Evolutionary conservation across 2,329 filamentous ascomycete species (phyloP), one percentile per base, ranked within the genome.

Genomic region (Dissoconium aciculare): DNA sequence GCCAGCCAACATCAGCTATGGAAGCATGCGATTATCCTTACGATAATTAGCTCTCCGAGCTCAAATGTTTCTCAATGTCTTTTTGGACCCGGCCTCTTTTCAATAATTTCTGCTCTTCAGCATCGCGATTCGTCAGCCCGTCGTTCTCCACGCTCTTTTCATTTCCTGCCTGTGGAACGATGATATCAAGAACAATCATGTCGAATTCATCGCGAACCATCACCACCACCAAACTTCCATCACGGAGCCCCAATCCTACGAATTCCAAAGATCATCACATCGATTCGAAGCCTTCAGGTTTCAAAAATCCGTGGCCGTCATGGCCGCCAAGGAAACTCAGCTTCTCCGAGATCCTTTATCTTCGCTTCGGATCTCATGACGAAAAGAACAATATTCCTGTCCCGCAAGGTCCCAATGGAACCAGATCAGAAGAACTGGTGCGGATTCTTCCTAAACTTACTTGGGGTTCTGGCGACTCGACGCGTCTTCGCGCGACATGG

Each of bases 301-400:
- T 66, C 50, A 51, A 46, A 15, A 67, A 67, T 37, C 63, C 63
- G 10, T 67, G 63, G 63, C 57, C 60, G 12, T 66, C 62, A 3
- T 43, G 39, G 21, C 39, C 40, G 6, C 44, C 44, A 14, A 38
- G 43, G 3, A 39, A 45, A 11, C 23, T 55, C 21, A 32, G 36
- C 12, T 34, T 19, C 1, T 12, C 41, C 4, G 36, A 47, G 1
- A 33, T 50, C 5, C 32, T 64, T 17, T 48, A 55, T 15, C 46
- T 49, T 5, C 52, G 57, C 6, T 55, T 62, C 33, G 47, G 51
- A 16, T 51, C 31, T 4, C 32, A 44, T 34, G 43, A 50, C 2
- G 51, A 57, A 8, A 56, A 57, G 29, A 60, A 63, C 36, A 62
- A 58, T 32, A 55, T 63, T 0, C 61, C 63, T 5, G 55, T 67